Evolutionary conservation across 768 basidiomycete genomes (phyloP), one percentile per base, ranked within the genome.

Genomic region (Paxillus ammoniavirescens): DNA sequence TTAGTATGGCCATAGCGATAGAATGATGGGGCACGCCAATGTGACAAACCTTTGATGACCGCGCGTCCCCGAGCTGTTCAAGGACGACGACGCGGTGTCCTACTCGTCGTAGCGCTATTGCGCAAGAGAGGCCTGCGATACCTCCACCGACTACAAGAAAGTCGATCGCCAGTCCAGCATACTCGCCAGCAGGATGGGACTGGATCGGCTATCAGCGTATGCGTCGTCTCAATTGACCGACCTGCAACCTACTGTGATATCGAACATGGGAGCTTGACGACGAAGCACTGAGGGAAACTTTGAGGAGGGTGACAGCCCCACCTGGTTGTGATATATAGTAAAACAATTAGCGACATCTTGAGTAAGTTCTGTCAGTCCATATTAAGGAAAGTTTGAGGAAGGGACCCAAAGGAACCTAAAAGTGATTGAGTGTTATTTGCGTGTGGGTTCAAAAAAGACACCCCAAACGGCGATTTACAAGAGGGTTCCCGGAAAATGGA

Each of bases 61-160:
- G 65, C n/a, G 71, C 71, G 14, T 75, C 77, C 51, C 74, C 71
- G 15, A 65, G 68, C 54, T 74, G 70, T 62, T 87, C 85, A 18
- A 86, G 64, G 2, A 87, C 75, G 2, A 76, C 69, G n/a, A 86
- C 84, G 31, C 72, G 68, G 67, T 87, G 86, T 6, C 86, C 85
- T 6, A 78, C 78, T 59, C 75, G 76, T 42, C 74, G 74, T 40
- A 87, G 72, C 14, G 79, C 72, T 58, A 77, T 79, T 4, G 84
- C 84, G 35, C 77, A 70, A 3, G 84, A 77, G 45, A 84, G 69
- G 9, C 85, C 86, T 37, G 78, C 74, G 13, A 86, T 73, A 14
- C 79, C 78, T 41, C 75, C 81, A 47, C 81, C 81, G 26, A 82
- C 70, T 37, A 82, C 69, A 17, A 79, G 54, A 53, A 81, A 75